These are phyloP conservation scores for Parmales sp. DNA, from an alignment of 108 stramenopile species.

Conservation along the genomic window DNA sequence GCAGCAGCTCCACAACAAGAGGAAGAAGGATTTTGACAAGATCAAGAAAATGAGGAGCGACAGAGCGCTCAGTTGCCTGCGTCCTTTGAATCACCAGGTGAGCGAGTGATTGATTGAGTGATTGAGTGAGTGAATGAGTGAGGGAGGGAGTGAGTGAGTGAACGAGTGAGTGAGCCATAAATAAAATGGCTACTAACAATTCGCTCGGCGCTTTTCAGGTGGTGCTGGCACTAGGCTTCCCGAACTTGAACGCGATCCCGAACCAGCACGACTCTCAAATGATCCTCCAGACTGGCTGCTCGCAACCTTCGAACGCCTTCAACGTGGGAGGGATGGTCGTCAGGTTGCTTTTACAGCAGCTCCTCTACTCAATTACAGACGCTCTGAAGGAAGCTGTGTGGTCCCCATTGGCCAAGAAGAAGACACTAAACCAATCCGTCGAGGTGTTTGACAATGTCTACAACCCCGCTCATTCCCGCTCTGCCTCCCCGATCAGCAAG, in stretches of 20 bases:
- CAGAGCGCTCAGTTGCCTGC: conserved; percentile 22
- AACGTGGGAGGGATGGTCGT: conserved; percentile 17
- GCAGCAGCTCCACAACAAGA: conserved; percentile 17
- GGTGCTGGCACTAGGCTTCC: conserved; percentile 36
- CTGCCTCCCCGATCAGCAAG: no score
- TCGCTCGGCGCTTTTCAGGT: conserved; percentile 26
- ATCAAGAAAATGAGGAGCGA: neutral
- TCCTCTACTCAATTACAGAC: no score
- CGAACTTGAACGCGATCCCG: conserved; percentile 16
- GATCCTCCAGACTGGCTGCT: conserved; percentile 6
- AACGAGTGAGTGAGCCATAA: no score
- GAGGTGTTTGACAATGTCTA: neutral
- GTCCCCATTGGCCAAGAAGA: conserved; percentile 19
- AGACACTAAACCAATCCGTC: conserved; percentile 7
- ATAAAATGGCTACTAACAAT: no score
- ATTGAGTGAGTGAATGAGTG: no score
- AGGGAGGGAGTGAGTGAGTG: no score
- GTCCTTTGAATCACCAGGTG: no score
- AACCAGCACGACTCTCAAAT: conserved; percentile 23
- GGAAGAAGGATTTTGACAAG: conserved; percentile 25
- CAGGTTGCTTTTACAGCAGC: conserved; percentile 21
- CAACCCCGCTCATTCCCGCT: no score
- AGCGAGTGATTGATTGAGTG: no score
- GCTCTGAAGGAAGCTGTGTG: conserved; percentile 17
- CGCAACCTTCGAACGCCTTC: neutral